Evolutionary conservation across 75 land plant species (phyloP).

Genomic region (Picea glauca): DNA sequence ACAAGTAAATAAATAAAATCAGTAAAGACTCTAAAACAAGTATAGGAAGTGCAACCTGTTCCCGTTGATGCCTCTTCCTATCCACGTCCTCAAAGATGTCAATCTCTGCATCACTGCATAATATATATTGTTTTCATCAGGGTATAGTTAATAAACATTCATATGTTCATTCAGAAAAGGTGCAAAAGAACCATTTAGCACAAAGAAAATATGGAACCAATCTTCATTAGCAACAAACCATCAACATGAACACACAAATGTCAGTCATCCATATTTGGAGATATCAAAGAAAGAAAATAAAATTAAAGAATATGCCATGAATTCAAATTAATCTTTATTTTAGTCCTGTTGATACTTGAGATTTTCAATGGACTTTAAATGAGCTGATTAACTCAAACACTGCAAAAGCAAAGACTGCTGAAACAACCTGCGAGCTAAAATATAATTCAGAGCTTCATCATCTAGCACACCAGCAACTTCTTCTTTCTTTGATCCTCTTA

Average conservation of each 20-base stretch:
- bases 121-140: neutral
- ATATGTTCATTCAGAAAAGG: neutral
- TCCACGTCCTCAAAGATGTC: constrained; percentile 94
- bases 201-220: neutral
- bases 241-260: neutral
- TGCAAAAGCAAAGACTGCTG: neutral
- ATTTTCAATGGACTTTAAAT: neutral
- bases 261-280: too few species aligned
- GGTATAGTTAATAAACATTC: neutral
- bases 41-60: constrained; percentile 46
- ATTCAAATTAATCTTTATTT: constrained; percentile 1
- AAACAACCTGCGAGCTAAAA: constrained; percentile 85
- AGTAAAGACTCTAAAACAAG: too few species aligned
- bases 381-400: neutral
- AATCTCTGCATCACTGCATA: constrained; percentile 86
- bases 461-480: constrained; percentile 79
- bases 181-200: neutral
- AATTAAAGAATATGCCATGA: neutral
- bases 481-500: constrained; percentile 94
- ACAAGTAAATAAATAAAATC: neutral
- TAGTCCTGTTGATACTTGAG: neutral
- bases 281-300: neutral
- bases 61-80: constrained; percentile 61
- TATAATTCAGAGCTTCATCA: constrained; percentile 95
- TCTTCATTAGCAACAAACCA: neutral